Conservation (phyloP, 805 yeast species). For the Ogataea pini region DNA sequence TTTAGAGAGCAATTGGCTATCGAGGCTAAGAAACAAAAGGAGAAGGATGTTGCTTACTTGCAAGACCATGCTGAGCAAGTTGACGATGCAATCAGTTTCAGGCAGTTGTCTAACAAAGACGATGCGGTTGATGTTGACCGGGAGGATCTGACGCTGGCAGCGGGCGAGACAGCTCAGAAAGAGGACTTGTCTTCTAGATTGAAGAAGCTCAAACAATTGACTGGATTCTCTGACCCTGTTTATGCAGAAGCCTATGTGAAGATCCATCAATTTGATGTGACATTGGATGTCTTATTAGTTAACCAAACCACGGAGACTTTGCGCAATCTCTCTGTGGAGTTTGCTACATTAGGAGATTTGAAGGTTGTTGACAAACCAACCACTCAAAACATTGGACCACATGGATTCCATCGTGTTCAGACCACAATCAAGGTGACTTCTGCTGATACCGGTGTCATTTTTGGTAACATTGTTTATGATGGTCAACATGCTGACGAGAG, state of each 20-base stretch:
- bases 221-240: constrained; percentile 98
- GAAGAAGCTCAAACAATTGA: constrained; percentile 84
- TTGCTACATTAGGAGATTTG: constrained; percentile 94
- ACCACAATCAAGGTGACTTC: constrained; percentile 92
- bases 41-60: constrained; percentile 54
- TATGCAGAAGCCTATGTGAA: constrained; percentile 96
- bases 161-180: constrained; percentile 49
- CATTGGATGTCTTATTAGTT: constrained; percentile 87
- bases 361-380: constrained; percentile 91
- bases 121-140: constrained; percentile 47
- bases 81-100: constrained; percentile 75
- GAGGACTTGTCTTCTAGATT: constrained; percentile 75
- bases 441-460: constrained; percentile 97
- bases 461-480: constrained; percentile 95
- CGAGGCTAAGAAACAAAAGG: constrained; percentile 59
- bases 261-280: constrained; percentile 96
- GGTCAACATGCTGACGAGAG: constrained; percentile 91
- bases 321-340: constrained; percentile 89
- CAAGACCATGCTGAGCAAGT: constrained; percentile 70
- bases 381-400: constrained; percentile 92
- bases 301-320: constrained; percentile 92
- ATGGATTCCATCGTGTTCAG: constrained; percentile 88
- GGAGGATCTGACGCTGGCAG: constrained; percentile 62
- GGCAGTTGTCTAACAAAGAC: constrained; percentile 64
- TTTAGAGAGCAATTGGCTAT: constrained; percentile 68